Evolutionary conservation across 768 basidiomycete species (phyloP), one percentile per base, ranked within the genome.

Genomic region (Harrya chromipes): DNA sequence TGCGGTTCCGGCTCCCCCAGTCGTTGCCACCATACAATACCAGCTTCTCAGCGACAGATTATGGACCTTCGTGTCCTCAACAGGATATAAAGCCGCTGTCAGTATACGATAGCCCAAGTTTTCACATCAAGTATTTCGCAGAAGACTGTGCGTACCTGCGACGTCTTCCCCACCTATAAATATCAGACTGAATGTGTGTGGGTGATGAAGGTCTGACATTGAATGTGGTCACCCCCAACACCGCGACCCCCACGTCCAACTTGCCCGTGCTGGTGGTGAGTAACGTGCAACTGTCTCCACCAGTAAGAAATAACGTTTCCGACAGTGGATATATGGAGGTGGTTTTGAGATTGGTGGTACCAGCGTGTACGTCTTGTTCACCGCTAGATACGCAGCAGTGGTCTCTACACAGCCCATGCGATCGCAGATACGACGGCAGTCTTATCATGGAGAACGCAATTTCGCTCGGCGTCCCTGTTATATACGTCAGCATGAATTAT

Each of bases 71-170:
- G 1, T 57, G 56, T 17, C 50, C 50, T 37, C 56, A 57, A 41
- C 55, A 52, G 12, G 11, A 10, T 1, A 1, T 21, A 1, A 7
- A 23, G 20, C 13, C 57, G 16, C 49, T 59, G 10, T 24, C 50
- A 0, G 55, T 49, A 0, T 43, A 57, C 27, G 54, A 43, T 4
- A 34, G 59, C 16, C 52, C 52, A 2, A 14, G 51, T 20, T 60
- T 68, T 44, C 55, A 52, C 0, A 8, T 53, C 14, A 19, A 62
- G 17, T 49, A 51, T 7, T 64, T 63, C 23, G 53, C 63, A 14
- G 78, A 79, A 55, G 80, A 79, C 52, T 81, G 80, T 80, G 51
- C 58, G 75, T 56, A 35, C 14, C 33, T 33, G 33, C 16, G 33
- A 6, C 14, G 33, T 29, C 3, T 6, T 4, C 2, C 12, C 12